A percentile compares a stretch with the other conserved stretches of the same genome.
Evolutionary conservation across 306 rosid species (phyloP).

Genomic region (Pueraria montana): DNA sequence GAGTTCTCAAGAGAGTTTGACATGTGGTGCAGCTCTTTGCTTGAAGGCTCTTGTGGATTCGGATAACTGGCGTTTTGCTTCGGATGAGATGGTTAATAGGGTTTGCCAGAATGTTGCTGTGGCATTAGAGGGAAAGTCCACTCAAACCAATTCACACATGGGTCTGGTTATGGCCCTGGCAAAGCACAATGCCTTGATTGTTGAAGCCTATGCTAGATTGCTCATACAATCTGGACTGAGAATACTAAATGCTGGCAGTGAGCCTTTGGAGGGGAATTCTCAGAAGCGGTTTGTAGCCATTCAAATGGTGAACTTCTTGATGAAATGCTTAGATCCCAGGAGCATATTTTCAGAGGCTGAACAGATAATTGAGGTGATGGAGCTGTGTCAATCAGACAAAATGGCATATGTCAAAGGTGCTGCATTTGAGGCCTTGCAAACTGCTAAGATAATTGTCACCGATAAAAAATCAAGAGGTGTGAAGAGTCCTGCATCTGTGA

Average conservation of each 20-base stretch:
- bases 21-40: conserved; percentile 89
- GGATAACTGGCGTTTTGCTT: conserved; percentile 92
- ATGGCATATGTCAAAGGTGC: conserved; percentile 87
- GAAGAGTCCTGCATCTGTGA: conserved; percentile 64
- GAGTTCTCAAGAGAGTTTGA: conserved; percentile 80
- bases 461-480: conserved; percentile 62
- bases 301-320: conserved; percentile 85
- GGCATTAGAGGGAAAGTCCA: conserved; percentile 78
- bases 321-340: conserved; percentile 81
- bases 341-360: conserved; percentile 81
- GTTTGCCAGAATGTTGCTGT: conserved; percentile 90
- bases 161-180: conserved; percentile 88
- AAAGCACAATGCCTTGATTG: conserved; percentile 75
- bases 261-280: conserved; percentile 72
- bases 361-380: conserved; percentile 79
- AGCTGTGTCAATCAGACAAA: conserved; percentile 77
- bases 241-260: conserved; percentile 67
- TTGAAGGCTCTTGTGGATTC: conserved; percentile 88
- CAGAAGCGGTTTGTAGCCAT: conserved; percentile 79
- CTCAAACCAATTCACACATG: conserved; percentile 81
- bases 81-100: conserved; percentile 83
- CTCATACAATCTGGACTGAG: conserved; percentile 71
- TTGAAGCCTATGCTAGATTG: conserved; percentile 92
- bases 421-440: conserved; percentile 90
- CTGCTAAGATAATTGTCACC: conserved; percentile 65